Conservation (phyloP, 2,329 filamentous ascomycete genomes). For the Aspergillus sp. region DNA sequence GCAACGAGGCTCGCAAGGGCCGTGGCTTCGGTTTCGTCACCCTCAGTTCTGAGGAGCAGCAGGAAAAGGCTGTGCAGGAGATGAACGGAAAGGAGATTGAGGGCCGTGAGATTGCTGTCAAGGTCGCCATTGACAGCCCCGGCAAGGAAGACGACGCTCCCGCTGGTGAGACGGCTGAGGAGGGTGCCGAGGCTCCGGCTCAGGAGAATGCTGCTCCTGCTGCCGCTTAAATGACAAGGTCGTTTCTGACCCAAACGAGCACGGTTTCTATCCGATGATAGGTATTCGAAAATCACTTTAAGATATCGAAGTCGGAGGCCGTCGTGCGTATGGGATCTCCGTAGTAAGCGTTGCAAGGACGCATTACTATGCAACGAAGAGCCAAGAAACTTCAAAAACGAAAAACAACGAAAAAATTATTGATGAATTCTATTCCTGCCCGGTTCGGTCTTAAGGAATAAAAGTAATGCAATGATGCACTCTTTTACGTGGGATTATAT, state of each 20-base stretch:
- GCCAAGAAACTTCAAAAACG: slow-evolving; percentile 13
- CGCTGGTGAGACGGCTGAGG: slow-evolving; percentile 46
- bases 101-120: slow-evolving; percentile 98
- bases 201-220: slow-evolving; percentile 45
- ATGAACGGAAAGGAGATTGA: slow-evolving; percentile 99
- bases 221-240: slow-evolving; percentile 34
- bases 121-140: slow-evolving; percentile 99
- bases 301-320: slow-evolving; percentile 15
- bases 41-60: slow-evolving; percentile 88
- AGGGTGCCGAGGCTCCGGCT: slow-evolving; percentile 38
- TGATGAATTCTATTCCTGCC: slow-evolving; percentile 28
- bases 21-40: slow-evolving; percentile 99
- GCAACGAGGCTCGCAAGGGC: slow-evolving; percentile 96
- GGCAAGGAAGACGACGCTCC: slow-evolving; percentile 90
- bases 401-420: slow-evolving; percentile 10
- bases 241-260: slow-evolving; percentile 23
- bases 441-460: slow-evolving; percentile 20
- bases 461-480: slow-evolving; percentile 20
- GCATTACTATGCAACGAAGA: slow-evolving; percentile 15
- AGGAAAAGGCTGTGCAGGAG: slow-evolving; percentile 94
- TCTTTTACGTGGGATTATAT: slow-evolving; percentile 18
- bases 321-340: slow-evolving; percentile 26
- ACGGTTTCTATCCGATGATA: slow-evolving; percentile 3
- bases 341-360: slow-evolving; percentile 23
- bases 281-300: background rate